Evolutionary conservation across 1,284 basidiomycete species (phyloP).

Genomic region (Chalciporus sp.): DNA sequence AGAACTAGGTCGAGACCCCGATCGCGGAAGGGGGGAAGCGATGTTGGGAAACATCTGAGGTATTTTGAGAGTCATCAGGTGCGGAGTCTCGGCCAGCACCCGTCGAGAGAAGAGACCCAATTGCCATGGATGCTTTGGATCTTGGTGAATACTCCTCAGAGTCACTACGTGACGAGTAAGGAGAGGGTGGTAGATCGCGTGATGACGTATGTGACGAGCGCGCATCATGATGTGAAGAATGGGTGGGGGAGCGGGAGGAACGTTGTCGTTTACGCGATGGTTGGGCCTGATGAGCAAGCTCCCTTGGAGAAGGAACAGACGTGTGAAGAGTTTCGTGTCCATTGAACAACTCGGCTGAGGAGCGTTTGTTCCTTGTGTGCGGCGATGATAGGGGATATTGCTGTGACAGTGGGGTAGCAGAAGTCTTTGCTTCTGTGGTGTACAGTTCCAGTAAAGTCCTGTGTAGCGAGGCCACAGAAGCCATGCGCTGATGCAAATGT

Average conservation of each 20-base stretch:
- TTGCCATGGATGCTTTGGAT: slow-evolving; percentile 37
- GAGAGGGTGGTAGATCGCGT: slow-evolving; percentile 37
- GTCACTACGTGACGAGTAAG: slow-evolving; percentile 38
- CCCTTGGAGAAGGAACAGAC: slow-evolving; percentile 20
- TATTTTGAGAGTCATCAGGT: slow-evolving; percentile 29
- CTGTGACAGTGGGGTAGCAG: slow-evolving; percentile 18
- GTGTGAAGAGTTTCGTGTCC: slow-evolving; percentile 15
- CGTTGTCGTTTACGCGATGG: slow-evolving; percentile 51
- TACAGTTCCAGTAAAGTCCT: slow-evolving; percentile 69
- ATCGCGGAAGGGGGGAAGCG: slow-evolving; percentile 23
- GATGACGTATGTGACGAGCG: slow-evolving; percentile 29
- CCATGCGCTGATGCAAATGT: slow-evolving; percentile 54
- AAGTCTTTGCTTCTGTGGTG: slow-evolving; percentile 34
- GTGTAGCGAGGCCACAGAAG: slow-evolving; percentile 68
- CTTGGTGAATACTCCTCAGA: slow-evolving; percentile 38
- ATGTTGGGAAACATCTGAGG: slow-evolving; percentile 21
- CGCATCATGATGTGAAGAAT: slow-evolving; percentile 28
- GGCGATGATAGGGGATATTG: slow-evolving; percentile 25
- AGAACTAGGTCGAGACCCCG: slow-evolving; percentile 25
- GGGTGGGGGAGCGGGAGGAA: slow-evolving; percentile 36
- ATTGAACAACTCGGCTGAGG: slow-evolving; percentile 16
- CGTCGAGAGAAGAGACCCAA: slow-evolving; percentile 35
- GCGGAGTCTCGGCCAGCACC: slow-evolving; percentile 28
- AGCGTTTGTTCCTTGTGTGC: slow-evolving; percentile 23
- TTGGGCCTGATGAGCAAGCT: slow-evolving; percentile 24